Evolutionary conservation across 2,329 filamentous ascomycete genomes (phyloP), one percentile per base, ranked within the genome.

Genomic region (Epicoccum sorghinum): DNA sequence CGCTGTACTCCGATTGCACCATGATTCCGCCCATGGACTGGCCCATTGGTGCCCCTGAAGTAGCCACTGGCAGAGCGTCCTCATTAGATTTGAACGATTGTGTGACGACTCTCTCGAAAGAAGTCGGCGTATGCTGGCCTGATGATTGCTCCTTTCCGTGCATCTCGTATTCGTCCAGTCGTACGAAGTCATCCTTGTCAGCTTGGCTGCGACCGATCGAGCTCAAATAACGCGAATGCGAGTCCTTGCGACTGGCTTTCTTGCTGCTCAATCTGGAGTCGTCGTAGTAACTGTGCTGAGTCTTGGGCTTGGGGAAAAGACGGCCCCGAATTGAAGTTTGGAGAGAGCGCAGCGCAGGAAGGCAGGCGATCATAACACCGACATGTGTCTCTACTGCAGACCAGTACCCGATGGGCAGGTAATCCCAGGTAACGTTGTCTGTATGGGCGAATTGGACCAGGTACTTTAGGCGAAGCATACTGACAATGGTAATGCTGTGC

Each of bases 371-470:
- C 41, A 70, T 57, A 44, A 69, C 59, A 13, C 67, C 66, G 36
- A 72, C 58, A 22, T 70, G 57, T 9, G 64, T 50, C 60, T 72
- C 69, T 8, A 70, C 44, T 1, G 59, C 58, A 2, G 62, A 66
- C 65, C 65, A 71, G 52, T 69, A 68, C n/a, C 64, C 63, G 7
- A 68, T 55, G 4, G 65, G 57, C 0, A 62, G 53, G n/a, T 70
- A 69, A 46, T 70, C 68, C 68, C 75, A 76, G 2, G 69, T 73
- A 2, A 75, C 54, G 55, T 80, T 80, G 0, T 70, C 48, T 1
- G 77, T 75, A 24, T 70, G 73, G 9, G 75, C 73, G 57, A 80
- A 80, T 22, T 74, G 64, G 33, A 80, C 72, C 40, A 80, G 66
- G 18, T 72, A 77, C 23, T 75, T 71, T 3, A 80, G 61, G 7